Evolutionary conservation across 2,329 filamentous ascomycete species (phyloP).

Genomic region (Cladosporium oxysporum): DNA sequence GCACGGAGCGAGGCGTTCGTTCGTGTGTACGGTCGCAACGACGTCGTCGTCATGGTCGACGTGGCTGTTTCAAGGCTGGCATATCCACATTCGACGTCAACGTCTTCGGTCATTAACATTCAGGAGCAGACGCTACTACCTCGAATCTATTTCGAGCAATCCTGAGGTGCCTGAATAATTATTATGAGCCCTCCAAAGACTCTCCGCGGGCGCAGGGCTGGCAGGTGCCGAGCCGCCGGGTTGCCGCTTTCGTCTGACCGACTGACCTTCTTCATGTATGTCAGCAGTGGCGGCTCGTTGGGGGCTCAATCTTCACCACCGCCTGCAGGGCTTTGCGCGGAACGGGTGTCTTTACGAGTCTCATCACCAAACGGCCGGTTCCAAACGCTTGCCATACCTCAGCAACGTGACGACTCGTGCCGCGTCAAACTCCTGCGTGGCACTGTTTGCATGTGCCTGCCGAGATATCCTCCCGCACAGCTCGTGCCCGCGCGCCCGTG

Average conservation of each 20-base stretch:
- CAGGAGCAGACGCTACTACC: background rate
- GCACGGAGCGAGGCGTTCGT: slow-evolving; percentile 7
- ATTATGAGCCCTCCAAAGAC: background rate
- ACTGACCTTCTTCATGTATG: background rate
- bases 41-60: slow-evolving; percentile 7
- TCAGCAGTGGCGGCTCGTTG: slow-evolving; percentile 10
- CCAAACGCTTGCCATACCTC: background rate
- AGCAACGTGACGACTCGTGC: slow-evolving; percentile 17
- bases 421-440: slow-evolving; percentile 10
- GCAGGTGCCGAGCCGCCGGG: slow-evolving; percentile 2
- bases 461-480: background rate
- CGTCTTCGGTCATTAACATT: background rate
- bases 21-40: background rate
- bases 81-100: background rate
- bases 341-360: slow-evolving; percentile 7
- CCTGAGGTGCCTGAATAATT: background rate
- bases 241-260: background rate
- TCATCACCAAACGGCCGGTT: slow-evolving; percentile 13
- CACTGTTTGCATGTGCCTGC: slow-evolving; percentile 6
- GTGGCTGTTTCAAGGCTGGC: background rate
- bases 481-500: background rate
- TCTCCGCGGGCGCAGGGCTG: background rate
- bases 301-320: background rate
- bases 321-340: slow-evolving; percentile 1
- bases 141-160: background rate